Evolutionary conservation across 371 early-diverging fungal species (phyloP).

Genomic region (Mucor indicus): DNA sequence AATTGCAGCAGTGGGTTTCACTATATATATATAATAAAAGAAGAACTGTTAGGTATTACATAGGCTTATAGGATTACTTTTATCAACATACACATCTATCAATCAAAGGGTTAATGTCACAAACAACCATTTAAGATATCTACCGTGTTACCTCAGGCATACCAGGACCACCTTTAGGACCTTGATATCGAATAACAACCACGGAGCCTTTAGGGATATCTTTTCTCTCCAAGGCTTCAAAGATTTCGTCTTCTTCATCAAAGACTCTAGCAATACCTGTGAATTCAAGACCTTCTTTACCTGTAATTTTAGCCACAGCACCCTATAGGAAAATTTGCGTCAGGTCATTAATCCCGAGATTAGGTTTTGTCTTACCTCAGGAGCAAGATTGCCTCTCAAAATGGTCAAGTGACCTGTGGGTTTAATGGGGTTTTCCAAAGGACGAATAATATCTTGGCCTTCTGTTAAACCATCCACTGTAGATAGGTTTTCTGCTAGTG

Average conservation of each 20-base stretch:
- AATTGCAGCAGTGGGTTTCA: conserved; percentile 94
- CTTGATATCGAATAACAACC: conserved; percentile 80
- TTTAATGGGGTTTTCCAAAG: conserved; percentile 85
- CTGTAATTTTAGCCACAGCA: conserved; percentile 97
- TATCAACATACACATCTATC: too few relatives aligned
- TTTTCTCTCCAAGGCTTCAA: conserved; percentile 78
- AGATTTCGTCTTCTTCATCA: conserved; percentile 89
- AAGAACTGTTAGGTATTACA: too few relatives aligned
- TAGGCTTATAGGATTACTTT: too few relatives aligned
- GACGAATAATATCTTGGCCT: conserved; percentile 83
- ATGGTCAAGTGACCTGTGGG: conserved; percentile 88
- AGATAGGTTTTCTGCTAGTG: conserved; percentile 75
- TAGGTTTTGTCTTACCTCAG: too few relatives aligned
- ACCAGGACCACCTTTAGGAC: conserved; percentile 88
- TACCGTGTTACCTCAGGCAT: too few relatives aligned
- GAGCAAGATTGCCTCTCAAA: conserved; percentile 89
- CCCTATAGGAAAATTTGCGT: conserved; percentile 44
- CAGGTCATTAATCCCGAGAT: too few relatives aligned
- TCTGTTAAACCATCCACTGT: conserved; percentile 60
- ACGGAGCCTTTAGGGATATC: conserved; percentile 78
- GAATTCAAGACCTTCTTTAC: conserved; percentile 92
- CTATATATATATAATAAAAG: too few relatives aligned
- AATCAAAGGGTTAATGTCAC: too few relatives aligned
- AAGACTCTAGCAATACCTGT: conserved; percentile 86
- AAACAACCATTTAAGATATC: too few relatives aligned